Evolutionary conservation across 2,329 filamentous ascomycete species (phyloP).

Genomic region (Paraconiothyrium sp.): DNA sequence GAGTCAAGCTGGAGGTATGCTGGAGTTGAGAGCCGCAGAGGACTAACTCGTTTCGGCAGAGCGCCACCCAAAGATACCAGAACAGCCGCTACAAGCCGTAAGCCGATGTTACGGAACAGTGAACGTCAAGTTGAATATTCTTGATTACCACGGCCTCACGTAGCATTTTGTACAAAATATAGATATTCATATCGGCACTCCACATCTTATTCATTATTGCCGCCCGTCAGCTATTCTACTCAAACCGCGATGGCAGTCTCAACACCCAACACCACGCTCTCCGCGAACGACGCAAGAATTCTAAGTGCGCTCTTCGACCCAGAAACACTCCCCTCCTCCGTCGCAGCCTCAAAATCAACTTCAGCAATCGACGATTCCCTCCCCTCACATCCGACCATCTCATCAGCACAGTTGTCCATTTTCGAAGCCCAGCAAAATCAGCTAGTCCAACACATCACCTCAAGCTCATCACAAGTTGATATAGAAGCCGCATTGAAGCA

Average conservation of each 20-base stretch:
- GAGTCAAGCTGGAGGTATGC: neutral
- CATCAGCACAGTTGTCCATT: constrained; percentile 44
- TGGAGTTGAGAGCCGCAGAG: neutral
- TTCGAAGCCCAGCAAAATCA: constrained; percentile 56
- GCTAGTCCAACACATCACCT: constrained; percentile 52
- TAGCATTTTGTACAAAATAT: neutral
- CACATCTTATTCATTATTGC: neutral
- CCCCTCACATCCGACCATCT: constrained; percentile 53
- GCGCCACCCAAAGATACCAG: constrained; percentile 6
- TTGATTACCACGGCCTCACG: neutral
- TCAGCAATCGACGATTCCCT: constrained; percentile 56
- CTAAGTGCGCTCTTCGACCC: constrained; percentile 53
- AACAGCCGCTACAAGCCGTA: constrained; percentile 23
- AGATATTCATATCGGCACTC: neutral
- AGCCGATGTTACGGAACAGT: constrained; percentile 18
- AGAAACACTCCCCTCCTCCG: constrained; percentile 52
- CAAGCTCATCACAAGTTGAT: constrained; percentile 19
- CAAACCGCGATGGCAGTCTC: constrained; percentile 29
- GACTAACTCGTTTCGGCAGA: constrained; percentile 6
- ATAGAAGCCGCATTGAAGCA: constrained; percentile 38
- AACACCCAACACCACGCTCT: constrained; percentile 58
- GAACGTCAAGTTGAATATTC: constrained; percentile 4
- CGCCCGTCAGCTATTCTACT: neutral
- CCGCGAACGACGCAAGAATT: constrained; percentile 49
- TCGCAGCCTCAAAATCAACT: constrained; percentile 58